phyloP scores from a whole-genome alignment of 306 rosid genomes.

The Parietaria judaica region DNA sequence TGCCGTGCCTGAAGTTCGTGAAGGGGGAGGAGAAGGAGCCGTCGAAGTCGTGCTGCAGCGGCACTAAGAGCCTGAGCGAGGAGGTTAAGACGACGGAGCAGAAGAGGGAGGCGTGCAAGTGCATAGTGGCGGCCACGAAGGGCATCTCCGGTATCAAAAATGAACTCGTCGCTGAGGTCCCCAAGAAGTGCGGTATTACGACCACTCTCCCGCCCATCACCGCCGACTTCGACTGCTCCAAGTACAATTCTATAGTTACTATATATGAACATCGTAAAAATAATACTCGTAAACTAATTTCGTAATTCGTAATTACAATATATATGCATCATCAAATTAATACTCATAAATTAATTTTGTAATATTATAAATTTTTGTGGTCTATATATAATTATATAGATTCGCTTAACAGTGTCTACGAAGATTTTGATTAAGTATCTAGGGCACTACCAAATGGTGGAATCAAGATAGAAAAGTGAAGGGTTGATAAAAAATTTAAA shows the following conservation, averaged over 20 bases:
- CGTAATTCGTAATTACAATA: too few species aligned
- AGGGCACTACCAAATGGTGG: too few species aligned
- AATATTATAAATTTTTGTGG: too few species aligned
- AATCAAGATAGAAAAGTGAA: too few species aligned
- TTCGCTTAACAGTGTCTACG: too few species aligned
- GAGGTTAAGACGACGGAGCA: conserved; percentile 1
- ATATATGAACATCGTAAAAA: too few species aligned
- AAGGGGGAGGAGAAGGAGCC: conserved; percentile 1
- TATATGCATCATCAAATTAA: too few species aligned
- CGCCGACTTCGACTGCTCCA: conserved; percentile 21
- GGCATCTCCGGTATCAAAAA: neutral
- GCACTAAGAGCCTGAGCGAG: conserved; percentile 6
- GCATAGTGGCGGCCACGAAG: conserved; percentile 15
- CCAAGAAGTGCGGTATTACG: conserved; percentile 18
- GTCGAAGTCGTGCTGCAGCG: conserved; percentile 18
- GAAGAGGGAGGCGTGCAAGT: conserved; percentile 14
- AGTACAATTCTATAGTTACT: conserved; percentile 4
- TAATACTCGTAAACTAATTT: too few species aligned
- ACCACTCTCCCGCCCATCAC: conserved; percentile 20
- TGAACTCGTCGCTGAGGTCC: conserved; percentile 9
- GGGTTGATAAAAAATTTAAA: too few species aligned
- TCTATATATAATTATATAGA: too few species aligned
- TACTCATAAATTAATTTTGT: too few species aligned
- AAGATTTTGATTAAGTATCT: too few species aligned
- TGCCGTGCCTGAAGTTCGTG: conserved; percentile 6